Base-by-base conservation (phyloP, 371 early-diverging fungal genomes). In the Actinomortierella ambigua region DNA sequence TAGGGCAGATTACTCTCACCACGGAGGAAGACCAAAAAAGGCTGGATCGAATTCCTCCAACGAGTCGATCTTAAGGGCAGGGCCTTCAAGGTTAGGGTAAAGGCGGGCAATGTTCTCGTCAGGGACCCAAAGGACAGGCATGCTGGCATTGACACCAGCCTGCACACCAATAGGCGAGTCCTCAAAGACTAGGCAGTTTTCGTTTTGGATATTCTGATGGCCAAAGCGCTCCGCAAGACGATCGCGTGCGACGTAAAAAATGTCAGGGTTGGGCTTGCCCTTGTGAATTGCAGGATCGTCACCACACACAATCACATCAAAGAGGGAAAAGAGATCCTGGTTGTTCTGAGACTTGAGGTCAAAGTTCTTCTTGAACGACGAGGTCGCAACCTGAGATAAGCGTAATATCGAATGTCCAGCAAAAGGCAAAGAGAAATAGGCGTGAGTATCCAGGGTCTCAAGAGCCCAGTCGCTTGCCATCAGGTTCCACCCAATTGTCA, bases 251-350 rank as follows among this genome's bases (percentile, higher is more conserved):
- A 84, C 89, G 28, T 90, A 80, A 75, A 96, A 97, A 18, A 95
- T 80, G 69, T 97, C 98, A 0, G 98, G 97, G 14, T 90, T 81
- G 4, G 98, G 98, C 76, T 97, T 97, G 18, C 94, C 93, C 53
- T 82, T 66, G 56, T 79, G 71, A 44, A 96, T 86, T 3, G 79
- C 85, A 0, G 89, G 82, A 66, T 96, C 95, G 70, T 96, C 95
- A 18, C 96, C 98, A 69, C 90, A 90, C 8, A 93, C 81, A 68
- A 93, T 82, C 40, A 81, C 83, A 59, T 90, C 91, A 76, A 97
- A 97, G 50, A 93, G 69, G 1, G 64, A 64, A 69, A 97, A 96
- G 24, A 95, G 69, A 1, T 83, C 84, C 50, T 81, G 81, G 69
- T 95, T 89, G 22, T 83, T 80, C 2, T 63, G 73, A 0, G 94